Evolutionary conservation across 2,329 filamentous ascomycete genomes (phyloP).

Genomic region (Macrophomina tecta): DNA sequence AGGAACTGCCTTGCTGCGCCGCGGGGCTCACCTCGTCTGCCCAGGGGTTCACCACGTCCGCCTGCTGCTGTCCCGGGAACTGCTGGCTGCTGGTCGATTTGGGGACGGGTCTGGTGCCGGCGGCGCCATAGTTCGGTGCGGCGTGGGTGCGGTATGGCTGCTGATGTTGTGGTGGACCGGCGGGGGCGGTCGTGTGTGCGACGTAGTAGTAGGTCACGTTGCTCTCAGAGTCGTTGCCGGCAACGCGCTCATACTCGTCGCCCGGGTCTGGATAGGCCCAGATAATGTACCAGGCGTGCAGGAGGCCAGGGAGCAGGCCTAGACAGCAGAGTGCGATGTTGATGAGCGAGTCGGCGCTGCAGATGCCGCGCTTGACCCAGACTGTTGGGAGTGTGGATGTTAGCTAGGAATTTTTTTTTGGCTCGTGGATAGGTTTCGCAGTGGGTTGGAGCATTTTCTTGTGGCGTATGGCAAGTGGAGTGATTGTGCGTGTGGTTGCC

Average conservation of each 20-base stretch:
- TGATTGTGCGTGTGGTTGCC: conserved; percentile 14
- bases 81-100: conserved; percentile 42
- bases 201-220: conserved; percentile 78
- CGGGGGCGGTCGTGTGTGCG: conserved; percentile 39
- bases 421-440: conserved; percentile 8
- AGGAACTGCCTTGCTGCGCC: not conserved
- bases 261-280: conserved; percentile 85
- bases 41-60: conserved; percentile 24
- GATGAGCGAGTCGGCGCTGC: conserved; percentile 89
- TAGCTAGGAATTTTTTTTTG: conserved; percentile 16
- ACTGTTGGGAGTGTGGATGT: conserved; percentile 59
- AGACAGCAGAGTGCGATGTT: conserved; percentile 83
- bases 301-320: conserved; percentile 74
- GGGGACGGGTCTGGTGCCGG: conserved; percentile 51
- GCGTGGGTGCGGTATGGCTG: conserved; percentile 24
- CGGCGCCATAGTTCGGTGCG: conserved; percentile 29
- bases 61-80: conserved; percentile 50
- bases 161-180: conserved; percentile 3
- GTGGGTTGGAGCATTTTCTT: not conserved
- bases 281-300: conserved; percentile 99
- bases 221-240: conserved; percentile 62
- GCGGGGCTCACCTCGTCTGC: conserved; percentile 18
- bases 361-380: conserved; percentile 96
- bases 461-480: conserved; percentile 1
- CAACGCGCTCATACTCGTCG: conserved; percentile 63